phyloP scores from a whole-genome alignment of 225 moss, liverwort and hornwort genomes.

The Straminergon stramineum region DNA sequence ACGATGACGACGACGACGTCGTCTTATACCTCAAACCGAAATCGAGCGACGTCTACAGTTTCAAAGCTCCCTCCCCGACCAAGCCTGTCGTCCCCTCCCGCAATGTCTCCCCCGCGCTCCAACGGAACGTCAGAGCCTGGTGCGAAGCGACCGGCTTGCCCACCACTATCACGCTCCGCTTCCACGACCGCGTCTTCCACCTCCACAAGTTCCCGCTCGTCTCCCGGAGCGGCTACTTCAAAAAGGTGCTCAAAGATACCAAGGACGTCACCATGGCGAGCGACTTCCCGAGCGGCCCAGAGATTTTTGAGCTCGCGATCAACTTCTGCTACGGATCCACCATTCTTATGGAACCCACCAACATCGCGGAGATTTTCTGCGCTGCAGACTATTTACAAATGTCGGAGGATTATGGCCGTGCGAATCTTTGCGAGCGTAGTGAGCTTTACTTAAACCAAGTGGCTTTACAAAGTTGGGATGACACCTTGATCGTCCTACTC shows the following conservation, averaged over 20 bases:
- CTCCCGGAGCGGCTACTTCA: conserved; percentile 64
- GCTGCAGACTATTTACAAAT: conserved; percentile 61
- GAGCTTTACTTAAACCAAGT: conserved; percentile 62
- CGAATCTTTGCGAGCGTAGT: conserved; percentile 67
- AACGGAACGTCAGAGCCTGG: conserved; percentile 47
- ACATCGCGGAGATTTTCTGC: conserved; percentile 63
- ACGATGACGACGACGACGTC: conserved; percentile 26
- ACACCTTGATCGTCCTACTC: conserved; percentile 57
- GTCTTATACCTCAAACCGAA: conserved; percentile 20
- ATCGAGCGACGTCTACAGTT: conserved; percentile 14
- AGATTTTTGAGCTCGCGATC: conserved; percentile 52
- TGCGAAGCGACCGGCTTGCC: conserved; percentile 64
- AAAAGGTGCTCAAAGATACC: conserved; percentile 38
- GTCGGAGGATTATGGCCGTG: conserved; percentile 60
- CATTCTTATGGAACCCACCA: conserved; percentile 71
- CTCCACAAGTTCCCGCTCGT: conserved; percentile 77
- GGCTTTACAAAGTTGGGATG: conserved; percentile 82
- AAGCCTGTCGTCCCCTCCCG: not conserved
- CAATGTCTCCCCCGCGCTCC: conserved; percentile 31
- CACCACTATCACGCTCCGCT: conserved; percentile 51
- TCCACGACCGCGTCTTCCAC: conserved; percentile 44
- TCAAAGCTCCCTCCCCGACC: not conserved
- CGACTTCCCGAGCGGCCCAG: conserved; percentile 47
- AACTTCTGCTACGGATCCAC: conserved; percentile 78
- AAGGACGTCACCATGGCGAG: conserved; percentile 47